Evolutionary conservation across 2,329 filamentous ascomycete species (phyloP).

Genomic region (Fusarium haematococcum): DNA sequence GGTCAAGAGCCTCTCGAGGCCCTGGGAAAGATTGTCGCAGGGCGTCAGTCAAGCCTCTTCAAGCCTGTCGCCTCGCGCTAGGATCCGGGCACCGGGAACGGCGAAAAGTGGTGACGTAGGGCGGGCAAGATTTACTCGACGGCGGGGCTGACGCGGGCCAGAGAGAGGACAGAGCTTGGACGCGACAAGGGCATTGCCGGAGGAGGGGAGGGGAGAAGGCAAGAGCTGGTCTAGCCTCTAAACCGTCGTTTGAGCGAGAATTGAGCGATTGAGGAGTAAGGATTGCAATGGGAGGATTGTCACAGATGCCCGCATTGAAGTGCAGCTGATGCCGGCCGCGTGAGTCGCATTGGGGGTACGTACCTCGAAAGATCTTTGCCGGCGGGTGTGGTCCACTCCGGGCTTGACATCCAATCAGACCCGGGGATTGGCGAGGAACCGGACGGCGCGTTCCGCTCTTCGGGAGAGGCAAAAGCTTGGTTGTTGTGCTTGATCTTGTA

Average conservation of each 20-base stretch:
- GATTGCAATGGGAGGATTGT: background rate
- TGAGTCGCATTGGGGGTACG: slow-evolving; percentile 12
- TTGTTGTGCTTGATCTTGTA: background rate
- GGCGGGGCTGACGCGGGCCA: slow-evolving; percentile 39
- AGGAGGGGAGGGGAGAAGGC: background rate
- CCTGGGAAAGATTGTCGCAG: slow-evolving; percentile 11
- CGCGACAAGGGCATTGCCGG: slow-evolving; percentile 18
- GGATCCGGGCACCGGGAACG: slow-evolving; percentile 1
- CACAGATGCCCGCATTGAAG: slow-evolving; percentile 1
- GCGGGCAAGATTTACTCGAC: slow-evolving; percentile 18
- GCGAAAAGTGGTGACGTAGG: slow-evolving; percentile 35
- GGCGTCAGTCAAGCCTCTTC: background rate
- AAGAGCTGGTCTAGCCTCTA: background rate
- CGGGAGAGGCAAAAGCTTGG: background rate
- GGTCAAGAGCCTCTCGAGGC: background rate
- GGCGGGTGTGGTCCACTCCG: background rate
- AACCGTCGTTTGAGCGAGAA: background rate
- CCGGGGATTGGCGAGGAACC: background rate
- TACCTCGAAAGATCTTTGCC: background rate
- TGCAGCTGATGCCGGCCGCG: slow-evolving; percentile 30
- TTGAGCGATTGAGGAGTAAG: slow-evolving; percentile 5
- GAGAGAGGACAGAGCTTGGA: slow-evolving; percentile 27
- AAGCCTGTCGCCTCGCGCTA: slow-evolving; percentile 3
- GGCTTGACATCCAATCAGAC: slow-evolving; percentile 7
- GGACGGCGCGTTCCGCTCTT: slow-evolving; percentile 12